Evolutionary conservation across 345 rosid species (phyloP), one percentile per base, ranked within the genome.

Genomic region (Bruguiera parviflora): DNA sequence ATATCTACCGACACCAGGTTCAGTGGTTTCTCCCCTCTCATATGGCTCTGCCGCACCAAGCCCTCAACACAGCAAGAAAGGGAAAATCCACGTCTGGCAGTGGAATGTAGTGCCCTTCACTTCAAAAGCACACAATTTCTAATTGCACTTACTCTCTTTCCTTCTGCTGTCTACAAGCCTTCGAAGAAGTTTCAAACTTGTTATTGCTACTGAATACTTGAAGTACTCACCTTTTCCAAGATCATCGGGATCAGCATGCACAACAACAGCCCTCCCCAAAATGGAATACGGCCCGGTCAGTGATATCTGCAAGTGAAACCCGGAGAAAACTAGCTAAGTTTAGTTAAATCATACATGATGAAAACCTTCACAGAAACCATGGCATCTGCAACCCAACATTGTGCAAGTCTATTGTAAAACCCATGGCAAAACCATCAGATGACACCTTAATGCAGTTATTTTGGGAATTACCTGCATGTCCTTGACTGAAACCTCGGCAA

Each of bases 191-290:
- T 56, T n/a, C 58, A 55, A 24, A 43, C 5, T 13, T 35, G 90
- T 97, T 11, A 2, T 21, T 27, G 5, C 59, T 21, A 65, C 18
- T 16, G 58, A 67, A 68, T 19, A 24, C 79, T 97, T 46, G 15
- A 56, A 53, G 22, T 27, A 9, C 49, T 71, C 63, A 92, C 93
- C 92, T 84, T 73, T 87, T 27, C 99, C 99, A 72, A 91, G 96
- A 86, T 95, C 99, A 80, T 95, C 96, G 21, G 89, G 88, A 81
- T 87, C 96, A 43, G 84, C 88, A 61, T 95, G 99, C 60, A 89
- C 96, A 60, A 91, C 99, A 21, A 91, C 96, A 3, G 59, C 59
- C 59, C 59, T 85, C 71, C 99, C 99, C 51, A 95, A 59, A 60
- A 95, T 91, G 16, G 96, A 89, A 85, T 83, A 84, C 24, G 76